Evolutionary conservation across 495 filamentous ascomycete genomes (phyloP).

Genomic region (Tuber brumale): DNA sequence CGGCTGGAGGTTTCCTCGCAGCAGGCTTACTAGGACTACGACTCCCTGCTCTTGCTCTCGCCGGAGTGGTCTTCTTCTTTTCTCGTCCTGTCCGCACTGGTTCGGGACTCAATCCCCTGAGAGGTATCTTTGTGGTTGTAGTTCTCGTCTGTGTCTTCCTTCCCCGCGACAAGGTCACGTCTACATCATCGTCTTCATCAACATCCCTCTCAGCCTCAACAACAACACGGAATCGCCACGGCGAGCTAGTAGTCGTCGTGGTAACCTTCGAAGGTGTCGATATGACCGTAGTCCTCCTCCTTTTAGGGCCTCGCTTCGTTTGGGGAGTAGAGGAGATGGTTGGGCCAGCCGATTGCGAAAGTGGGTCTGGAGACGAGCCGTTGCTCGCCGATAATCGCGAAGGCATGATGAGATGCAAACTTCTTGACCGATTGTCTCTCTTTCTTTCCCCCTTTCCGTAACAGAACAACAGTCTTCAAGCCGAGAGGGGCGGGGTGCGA

Average conservation of each 20-base stretch:
- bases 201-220: conserved; percentile 54
- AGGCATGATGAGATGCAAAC: not conserved
- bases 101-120: conserved; percentile 44
- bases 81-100: not conserved
- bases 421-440: not conserved
- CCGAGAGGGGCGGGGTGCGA: not conserved
- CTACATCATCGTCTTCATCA: conserved; percentile 40
- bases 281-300: conserved; percentile 6
- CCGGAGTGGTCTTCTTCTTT: conserved; percentile 18
- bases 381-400: not conserved
- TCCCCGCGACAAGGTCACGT: conserved; percentile 36
- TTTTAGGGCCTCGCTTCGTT: conserved; percentile 11
- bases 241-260: conserved; percentile 37
- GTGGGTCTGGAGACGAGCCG: conserved; percentile 36
- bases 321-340: conserved; percentile 21
- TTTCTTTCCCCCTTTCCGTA: not conserved
- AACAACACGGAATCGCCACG: conserved; percentile 56
- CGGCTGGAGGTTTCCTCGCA: not conserved
- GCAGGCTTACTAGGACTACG: not conserved
- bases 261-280: conserved; percentile 13
- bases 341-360: conserved; percentile 26
- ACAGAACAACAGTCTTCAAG: not conserved
- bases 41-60: conserved; percentile 4
- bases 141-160: conserved; percentile 43
- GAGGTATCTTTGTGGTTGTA: conserved; percentile 51